Conservation (phyloP, 768 basidiomycete species). For the Pleurotus eryngii region DNA sequence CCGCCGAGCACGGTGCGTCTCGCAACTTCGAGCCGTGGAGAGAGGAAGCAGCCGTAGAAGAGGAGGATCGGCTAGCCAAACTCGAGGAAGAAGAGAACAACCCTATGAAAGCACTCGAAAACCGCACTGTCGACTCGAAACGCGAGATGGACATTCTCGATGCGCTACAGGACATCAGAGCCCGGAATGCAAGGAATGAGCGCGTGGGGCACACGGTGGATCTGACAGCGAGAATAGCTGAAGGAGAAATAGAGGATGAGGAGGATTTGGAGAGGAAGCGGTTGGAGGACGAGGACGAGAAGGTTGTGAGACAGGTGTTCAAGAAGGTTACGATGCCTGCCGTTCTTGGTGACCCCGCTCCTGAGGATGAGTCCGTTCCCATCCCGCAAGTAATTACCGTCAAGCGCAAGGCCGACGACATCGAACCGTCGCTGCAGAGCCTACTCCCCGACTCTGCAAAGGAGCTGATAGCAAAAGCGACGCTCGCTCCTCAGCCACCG, state of each 20-base stretch:
- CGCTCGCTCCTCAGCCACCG: constrained; percentile 35
- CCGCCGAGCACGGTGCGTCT: constrained; percentile 93
- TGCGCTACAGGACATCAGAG: constrained; percentile 88
- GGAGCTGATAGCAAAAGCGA: constrained; percentile 48
- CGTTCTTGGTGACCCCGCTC: constrained; percentile 9
- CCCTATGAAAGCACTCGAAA: constrained; percentile 96
- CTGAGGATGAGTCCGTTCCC: constrained; percentile 9
- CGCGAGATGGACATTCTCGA: constrained; percentile 99
- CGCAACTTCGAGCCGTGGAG: constrained; percentile 98
- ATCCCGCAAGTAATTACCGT: constrained; percentile 53
- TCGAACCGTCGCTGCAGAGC: constrained; percentile 68
- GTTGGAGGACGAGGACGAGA: constrained; percentile 91
- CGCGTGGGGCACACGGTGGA: constrained; percentile 75
- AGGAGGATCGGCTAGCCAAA: constrained; percentile 81
- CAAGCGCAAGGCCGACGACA: constrained; percentile 82
- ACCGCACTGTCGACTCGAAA: constrained; percentile 87
- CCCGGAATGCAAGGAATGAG: constrained; percentile 85
- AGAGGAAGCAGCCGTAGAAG: constrained; percentile 73
- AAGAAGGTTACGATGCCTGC: constrained; percentile 57
- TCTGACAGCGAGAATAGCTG: constrained; percentile 56
- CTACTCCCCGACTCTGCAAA: constrained; percentile 66
- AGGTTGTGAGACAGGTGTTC: constrained; percentile 83
- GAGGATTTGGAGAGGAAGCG: constrained; percentile 67
- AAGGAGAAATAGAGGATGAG: constrained; percentile 72
- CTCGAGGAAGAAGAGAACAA: constrained; percentile 93